These are phyloP conservation scores for Madurella mycetomatis DNA, from an alignment of 2,329 filamentous ascomycete species.

Conservation along the genomic window DNA sequence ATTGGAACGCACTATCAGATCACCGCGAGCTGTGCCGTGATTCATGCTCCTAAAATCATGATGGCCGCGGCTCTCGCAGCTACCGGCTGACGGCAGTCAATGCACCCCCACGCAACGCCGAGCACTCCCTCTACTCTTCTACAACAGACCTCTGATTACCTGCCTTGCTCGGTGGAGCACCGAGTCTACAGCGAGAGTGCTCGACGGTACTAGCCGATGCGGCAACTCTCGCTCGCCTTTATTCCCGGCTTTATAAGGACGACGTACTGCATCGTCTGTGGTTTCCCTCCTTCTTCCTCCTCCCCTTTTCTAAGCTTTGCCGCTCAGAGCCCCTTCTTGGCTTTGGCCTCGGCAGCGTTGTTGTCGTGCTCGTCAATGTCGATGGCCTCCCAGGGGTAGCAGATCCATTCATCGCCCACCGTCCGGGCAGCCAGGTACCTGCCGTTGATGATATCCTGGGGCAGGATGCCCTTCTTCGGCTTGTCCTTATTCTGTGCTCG, in stretches of 20 bases:
- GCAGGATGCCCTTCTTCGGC: slow-evolving; percentile 83
- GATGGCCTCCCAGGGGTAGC: slow-evolving; percentile 95
- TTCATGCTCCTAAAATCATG: not conserved
- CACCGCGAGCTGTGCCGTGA: no score
- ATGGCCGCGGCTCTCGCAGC: not conserved
- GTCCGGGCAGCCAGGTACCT: slow-evolving; percentile 84
- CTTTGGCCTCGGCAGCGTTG: slow-evolving; percentile 50
- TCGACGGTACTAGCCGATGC: not conserved
- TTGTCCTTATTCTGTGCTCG: slow-evolving; percentile 85
- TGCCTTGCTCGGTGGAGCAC: no score
- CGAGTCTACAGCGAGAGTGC: not conserved
- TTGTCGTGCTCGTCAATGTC: slow-evolving; percentile 91
- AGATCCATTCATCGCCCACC: slow-evolving; percentile 94
- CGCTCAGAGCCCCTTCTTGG: slow-evolving; percentile 15
- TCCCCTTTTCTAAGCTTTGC: not conserved
- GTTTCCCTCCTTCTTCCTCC: not conserved
- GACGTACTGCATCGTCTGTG: not conserved
- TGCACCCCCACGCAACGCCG: no score
- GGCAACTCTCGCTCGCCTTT: not conserved
- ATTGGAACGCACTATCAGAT: no score
- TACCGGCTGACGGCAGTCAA: not conserved
- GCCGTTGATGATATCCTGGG: slow-evolving; percentile 68
- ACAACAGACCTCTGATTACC: no score
- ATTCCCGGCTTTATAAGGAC: not conserved
- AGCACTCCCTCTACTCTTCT: no score